Percentiles rank a stretch among this genome's conserved stretches.
Conservation (phyloP, 2,329 filamentous ascomycete genomes). For the Epicoccum nigrum region DNA sequence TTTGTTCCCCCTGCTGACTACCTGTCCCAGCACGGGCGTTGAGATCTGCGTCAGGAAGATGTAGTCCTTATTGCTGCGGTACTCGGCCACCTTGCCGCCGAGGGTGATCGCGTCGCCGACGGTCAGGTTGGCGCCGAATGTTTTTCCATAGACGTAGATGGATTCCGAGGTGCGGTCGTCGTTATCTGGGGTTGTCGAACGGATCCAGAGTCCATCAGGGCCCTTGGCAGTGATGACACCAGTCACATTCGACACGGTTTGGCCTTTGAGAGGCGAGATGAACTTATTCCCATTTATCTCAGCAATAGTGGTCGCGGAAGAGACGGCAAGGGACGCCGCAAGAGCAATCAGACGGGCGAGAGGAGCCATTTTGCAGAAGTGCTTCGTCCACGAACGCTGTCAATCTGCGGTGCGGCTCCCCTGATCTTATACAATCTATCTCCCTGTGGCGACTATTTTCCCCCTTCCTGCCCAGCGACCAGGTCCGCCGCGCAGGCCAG, state of each 20-base stretch:
- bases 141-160: slow-evolving; percentile 67
- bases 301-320: slow-evolving; percentile 45
- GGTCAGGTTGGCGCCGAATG: slow-evolving; percentile 58
- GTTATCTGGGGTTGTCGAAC: slow-evolving; percentile 63
- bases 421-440: slow-evolving; percentile 6
- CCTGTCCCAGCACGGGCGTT: slow-evolving; percentile 59
- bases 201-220: slow-evolving; percentile 67
- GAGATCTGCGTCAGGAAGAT: slow-evolving; percentile 69
- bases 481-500: slow-evolving; percentile 1
- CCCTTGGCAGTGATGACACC: slow-evolving; percentile 70
- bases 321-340: slow-evolving; percentile 23
- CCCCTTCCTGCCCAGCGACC: slow-evolving; percentile 9
- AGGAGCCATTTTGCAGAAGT: slow-evolving; percentile 20
- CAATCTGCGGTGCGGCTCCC: slow-evolving; percentile 7
- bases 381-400: slow-evolving; percentile 11
- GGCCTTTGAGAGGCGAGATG: slow-evolving; percentile 64
- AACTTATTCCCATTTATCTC: slow-evolving; percentile 73
- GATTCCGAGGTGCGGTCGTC: slow-evolving; percentile 67
- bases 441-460: not conserved
- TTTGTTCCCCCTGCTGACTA: slow-evolving; percentile 60
- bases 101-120: slow-evolving; percentile 69
- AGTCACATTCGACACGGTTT: slow-evolving; percentile 63
- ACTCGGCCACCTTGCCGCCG: slow-evolving; percentile 66
- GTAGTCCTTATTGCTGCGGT: slow-evolving; percentile 61
- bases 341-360: slow-evolving; percentile 24